Evolutionary conservation across 2,329 filamentous ascomycete genomes (phyloP).

Genomic region (Xylariaceae sp.): DNA sequence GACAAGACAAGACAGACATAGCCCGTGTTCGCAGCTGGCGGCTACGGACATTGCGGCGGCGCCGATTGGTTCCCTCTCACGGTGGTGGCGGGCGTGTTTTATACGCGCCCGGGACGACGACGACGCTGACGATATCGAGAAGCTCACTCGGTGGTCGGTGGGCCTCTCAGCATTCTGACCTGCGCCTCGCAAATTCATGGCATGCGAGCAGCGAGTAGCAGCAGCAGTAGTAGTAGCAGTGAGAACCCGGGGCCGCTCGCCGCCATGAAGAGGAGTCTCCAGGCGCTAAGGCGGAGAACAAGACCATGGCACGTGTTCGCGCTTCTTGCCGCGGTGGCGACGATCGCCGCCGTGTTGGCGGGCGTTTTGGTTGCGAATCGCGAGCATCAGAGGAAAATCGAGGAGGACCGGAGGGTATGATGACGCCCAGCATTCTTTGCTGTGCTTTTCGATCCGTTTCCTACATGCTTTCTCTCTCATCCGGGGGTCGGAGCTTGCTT

Average conservation of each 20-base stretch:
- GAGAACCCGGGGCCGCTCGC: not conserved
- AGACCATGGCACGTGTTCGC: constrained; percentile 22
- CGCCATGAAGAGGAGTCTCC: constrained; percentile 5
- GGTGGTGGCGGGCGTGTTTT: not conserved
- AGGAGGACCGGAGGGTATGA: constrained; percentile 12
- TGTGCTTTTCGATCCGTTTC: not conserved
- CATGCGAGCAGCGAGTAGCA: too few species aligned
- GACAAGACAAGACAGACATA: not conserved
- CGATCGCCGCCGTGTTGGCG: constrained; percentile 15
- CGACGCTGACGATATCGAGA: too few species aligned
- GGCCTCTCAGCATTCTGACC: too few species aligned
- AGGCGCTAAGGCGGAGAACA: not conserved
- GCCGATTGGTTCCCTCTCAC: not conserved
- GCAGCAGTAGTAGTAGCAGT: too few species aligned
- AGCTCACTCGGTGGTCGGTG: too few species aligned
- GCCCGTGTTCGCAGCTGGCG: not conserved
- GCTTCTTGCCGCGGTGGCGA: constrained; percentile 3
- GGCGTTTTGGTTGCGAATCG: constrained; percentile 18
- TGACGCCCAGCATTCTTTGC: not conserved
- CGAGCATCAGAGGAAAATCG: constrained; percentile 12
- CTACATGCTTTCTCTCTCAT: not conserved
- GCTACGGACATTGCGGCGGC: not conserved
- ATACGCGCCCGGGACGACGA: not conserved
- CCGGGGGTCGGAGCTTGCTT: not conserved
- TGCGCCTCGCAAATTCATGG: too few species aligned